A percentile compares a stretch with the other conserved stretches of the same genome.
Evolutionary conservation across 495 filamentous ascomycete genomes (phyloP).

Genomic region (Pseudevernia furfuracea): DNA sequence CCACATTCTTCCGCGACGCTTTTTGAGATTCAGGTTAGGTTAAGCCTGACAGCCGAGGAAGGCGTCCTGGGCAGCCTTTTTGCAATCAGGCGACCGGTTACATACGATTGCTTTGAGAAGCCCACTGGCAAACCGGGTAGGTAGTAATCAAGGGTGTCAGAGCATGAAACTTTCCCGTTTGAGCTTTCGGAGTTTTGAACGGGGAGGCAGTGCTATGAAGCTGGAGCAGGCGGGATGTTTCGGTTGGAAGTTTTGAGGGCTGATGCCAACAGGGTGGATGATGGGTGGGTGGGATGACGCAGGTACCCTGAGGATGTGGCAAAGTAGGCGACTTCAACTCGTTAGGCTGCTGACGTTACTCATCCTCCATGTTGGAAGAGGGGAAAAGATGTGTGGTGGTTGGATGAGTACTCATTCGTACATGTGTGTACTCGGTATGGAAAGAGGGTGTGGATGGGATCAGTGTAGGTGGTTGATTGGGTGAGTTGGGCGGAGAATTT

Average conservation of each 20-base stretch:
- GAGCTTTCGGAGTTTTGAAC: neutral
- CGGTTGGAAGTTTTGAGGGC: neutral
- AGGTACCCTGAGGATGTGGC: conserved; percentile 6
- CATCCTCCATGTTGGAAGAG: neutral
- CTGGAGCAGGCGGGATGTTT: conserved; percentile 3
- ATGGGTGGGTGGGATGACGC: neutral
- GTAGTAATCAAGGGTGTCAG: neutral
- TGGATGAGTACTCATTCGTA: too few relatives aligned
- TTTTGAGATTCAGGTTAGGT: neutral
- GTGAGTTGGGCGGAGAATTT: too few relatives aligned
- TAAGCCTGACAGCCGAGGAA: neutral
- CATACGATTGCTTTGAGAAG: neutral
- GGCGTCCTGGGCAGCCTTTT: neutral
- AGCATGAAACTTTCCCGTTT: neutral
- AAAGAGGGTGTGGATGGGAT: too few relatives aligned
- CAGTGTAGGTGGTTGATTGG: too few relatives aligned
- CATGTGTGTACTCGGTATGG: too few relatives aligned
- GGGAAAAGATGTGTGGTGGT: neutral
- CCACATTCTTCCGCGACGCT: neutral
- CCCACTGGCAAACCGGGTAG: neutral
- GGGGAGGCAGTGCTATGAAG: neutral
- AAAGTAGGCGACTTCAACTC: neutral
- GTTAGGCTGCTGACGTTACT: neutral
- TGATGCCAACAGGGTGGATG: too few relatives aligned
- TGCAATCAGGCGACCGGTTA: neutral